These are phyloP conservation scores for Tieghemiomyces parasiticus DNA, from an alignment of 192 early-diverging fungal species.

Conservation along the genomic window DNA sequence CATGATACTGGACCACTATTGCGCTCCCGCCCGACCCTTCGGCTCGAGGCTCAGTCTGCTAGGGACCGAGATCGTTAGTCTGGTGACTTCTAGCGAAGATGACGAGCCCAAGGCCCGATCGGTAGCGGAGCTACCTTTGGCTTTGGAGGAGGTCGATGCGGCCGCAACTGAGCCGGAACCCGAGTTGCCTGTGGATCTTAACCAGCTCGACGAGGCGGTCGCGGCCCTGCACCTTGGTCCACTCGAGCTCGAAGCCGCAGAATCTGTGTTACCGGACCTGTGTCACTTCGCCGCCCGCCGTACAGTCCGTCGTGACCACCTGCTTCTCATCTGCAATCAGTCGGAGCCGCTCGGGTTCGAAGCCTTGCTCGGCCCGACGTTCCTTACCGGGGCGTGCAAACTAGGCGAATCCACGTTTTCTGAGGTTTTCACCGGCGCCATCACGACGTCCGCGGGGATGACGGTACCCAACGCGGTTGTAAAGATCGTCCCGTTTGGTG, in stretches of 20 bases:
- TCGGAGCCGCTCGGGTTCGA: neutral
- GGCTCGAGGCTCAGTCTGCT: too few relatives aligned
- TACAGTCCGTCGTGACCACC: constrained; percentile 4
- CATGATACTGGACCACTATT: too few relatives aligned
- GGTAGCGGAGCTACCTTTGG: too few relatives aligned
- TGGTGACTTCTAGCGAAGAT: too few relatives aligned
- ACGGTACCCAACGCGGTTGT: constrained; percentile 34
- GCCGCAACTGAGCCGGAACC: too few relatives aligned
- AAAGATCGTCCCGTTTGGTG: constrained; percentile 71
- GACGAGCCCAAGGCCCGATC: too few relatives aligned
- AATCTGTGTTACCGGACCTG: neutral
- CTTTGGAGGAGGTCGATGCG: too few relatives aligned
- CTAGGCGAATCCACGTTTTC: constrained; percentile 79
- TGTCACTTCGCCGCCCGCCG: neutral
- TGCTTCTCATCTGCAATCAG: neutral
- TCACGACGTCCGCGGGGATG: neutral
- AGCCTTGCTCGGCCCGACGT: neutral
- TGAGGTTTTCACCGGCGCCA: constrained; percentile 48
- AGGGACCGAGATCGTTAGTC: too few relatives aligned
- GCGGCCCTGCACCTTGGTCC: too few relatives aligned
- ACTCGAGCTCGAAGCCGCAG: neutral
- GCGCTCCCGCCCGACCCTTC: too few relatives aligned
- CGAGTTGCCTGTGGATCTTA: too few relatives aligned
- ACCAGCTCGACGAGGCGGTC: too few relatives aligned
- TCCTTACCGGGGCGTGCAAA: constrained; percentile 27